Conservation (phyloP, 148 eudicot genomes). For the Polygonum maritimum region DNA sequence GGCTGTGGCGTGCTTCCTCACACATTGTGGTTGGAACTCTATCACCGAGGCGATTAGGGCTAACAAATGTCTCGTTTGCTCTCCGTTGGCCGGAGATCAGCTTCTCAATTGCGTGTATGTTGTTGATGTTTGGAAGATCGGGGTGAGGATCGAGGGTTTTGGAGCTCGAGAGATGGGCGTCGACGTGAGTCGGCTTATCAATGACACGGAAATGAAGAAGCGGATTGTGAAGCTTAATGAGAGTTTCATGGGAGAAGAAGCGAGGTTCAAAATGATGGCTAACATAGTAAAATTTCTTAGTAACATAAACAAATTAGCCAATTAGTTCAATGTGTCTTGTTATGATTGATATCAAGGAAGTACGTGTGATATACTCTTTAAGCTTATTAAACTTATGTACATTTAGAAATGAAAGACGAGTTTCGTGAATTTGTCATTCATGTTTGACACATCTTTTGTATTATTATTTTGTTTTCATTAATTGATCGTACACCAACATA, state of each 20-base stretch:
- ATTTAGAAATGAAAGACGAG: too few relatives aligned
- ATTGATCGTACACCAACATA: too few relatives aligned
- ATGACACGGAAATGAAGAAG: background rate
- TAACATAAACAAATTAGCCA: background rate
- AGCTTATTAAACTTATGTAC: too few relatives aligned
- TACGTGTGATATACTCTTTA: too few relatives aligned
- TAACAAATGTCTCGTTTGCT: background rate
- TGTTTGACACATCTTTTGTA: too few relatives aligned
- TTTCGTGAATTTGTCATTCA: too few relatives aligned
- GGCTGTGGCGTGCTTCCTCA: background rate
- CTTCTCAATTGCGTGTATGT: background rate
- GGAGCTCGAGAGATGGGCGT: background rate
- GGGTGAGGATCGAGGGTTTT: background rate
- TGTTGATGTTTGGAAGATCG: background rate
- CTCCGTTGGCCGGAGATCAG: background rate
- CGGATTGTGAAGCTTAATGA: background rate
- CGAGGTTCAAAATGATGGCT: background rate
- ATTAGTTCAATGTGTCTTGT: background rate
- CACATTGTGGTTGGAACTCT: constrained; percentile 8
- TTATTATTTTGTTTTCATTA: too few relatives aligned
- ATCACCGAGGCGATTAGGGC: background rate
- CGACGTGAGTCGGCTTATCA: background rate
- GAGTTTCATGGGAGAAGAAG: background rate
- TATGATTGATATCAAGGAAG: too few relatives aligned
- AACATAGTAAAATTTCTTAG: background rate